Base-by-base conservation (phyloP, 345 rosid species). In the Diplotaxis tenuifolia region DNA sequence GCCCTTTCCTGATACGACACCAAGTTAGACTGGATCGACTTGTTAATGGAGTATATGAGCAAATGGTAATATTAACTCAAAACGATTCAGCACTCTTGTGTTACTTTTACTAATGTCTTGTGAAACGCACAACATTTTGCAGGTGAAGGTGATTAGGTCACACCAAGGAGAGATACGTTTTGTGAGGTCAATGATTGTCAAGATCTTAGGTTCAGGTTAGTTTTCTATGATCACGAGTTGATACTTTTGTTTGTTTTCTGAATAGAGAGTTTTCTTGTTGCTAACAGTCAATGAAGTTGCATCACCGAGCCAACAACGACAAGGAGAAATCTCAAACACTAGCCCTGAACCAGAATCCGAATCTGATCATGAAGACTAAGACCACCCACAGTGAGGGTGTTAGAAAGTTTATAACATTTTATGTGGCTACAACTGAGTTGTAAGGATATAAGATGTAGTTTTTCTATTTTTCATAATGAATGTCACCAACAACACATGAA, bases 1-100 rank as follows among this genome's bases (percentile, higher is more conserved):
- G 95, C 63, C 95, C 95, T 28, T 82, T 87, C 81, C 67, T 89
- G 60, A 50, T 67, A 73, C 81, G 82, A 57, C 90, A 84, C 84
- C 89, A 85, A 77, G 74, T 83, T 65, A 82, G 68, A 75, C 69
- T 80, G 40, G 92, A 86, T 74, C 74, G 56, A 40, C 57, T 86
- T 16, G 36, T 82, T 67, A 84, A 83, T 61, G 73, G 74, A 62
- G 62, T 84, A 25, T 68, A 81, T 54, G 77, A 65, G 5, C 84
- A 84, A 79, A 68, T 85, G 85, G 93, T n/a, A n/a, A n/a, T n/a
- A n/a, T n/a, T n/a, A n/a, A n/a, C n/a, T n/a, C n/a, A n/a, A n/a
- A n/a, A n/a, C n/a, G n/a, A 15, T 63, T 63, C 34, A 5, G 1
- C 38, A 38, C 2, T 20, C n/a, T 55, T 7, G 28, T 31, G 29